These are phyloP conservation scores for Pythium folliculosum DNA, from an alignment of 352 stramenopile species.

Conservation along the genomic window DNA sequence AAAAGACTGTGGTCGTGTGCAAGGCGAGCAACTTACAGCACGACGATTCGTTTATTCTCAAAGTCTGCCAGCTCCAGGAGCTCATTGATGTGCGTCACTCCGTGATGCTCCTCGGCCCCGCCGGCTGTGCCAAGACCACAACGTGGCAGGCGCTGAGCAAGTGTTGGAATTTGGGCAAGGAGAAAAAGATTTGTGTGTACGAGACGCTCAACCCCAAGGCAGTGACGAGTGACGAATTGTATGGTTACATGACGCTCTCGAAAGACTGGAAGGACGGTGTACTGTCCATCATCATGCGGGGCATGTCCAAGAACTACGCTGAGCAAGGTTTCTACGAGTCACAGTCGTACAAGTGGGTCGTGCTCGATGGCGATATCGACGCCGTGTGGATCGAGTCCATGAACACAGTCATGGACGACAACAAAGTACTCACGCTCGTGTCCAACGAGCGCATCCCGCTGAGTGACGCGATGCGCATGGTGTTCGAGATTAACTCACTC, in stretches of 20 bases:
- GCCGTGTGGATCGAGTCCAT: slow-evolving; percentile 92
- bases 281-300: slow-evolving; percentile 89
- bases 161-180: slow-evolving; percentile 86
- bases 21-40: slow-evolving; percentile 87
- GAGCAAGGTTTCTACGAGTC: slow-evolving; percentile 95
- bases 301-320: slow-evolving; percentile 89
- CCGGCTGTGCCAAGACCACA: slow-evolving; percentile 83
- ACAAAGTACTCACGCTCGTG: slow-evolving; percentile 94
- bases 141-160: slow-evolving; percentile 86
- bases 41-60: slow-evolving; percentile 86
- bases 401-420: slow-evolving; percentile 98
- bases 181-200: slow-evolving; percentile 90
- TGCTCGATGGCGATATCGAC: slow-evolving; percentile 88
- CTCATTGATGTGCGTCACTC: slow-evolving; percentile 89
- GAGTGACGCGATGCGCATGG: slow-evolving; percentile 87
- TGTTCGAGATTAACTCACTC: slow-evolving; percentile 90
- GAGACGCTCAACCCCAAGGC: slow-evolving; percentile 89
- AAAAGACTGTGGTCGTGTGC: slow-evolving; percentile 91
- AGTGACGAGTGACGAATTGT: slow-evolving; percentile 91
- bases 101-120: slow-evolving; percentile 83
- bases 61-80: slow-evolving; percentile 87
- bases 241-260: slow-evolving; percentile 91
- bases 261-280: slow-evolving; percentile 91
- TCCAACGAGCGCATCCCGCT: slow-evolving; percentile 88
- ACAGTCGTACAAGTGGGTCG: slow-evolving; percentile 90